These are phyloP conservation scores for Trichoderma sp. DNA, from an alignment of 2,329 filamentous ascomycete genomes.

Conservation along the genomic window DNA sequence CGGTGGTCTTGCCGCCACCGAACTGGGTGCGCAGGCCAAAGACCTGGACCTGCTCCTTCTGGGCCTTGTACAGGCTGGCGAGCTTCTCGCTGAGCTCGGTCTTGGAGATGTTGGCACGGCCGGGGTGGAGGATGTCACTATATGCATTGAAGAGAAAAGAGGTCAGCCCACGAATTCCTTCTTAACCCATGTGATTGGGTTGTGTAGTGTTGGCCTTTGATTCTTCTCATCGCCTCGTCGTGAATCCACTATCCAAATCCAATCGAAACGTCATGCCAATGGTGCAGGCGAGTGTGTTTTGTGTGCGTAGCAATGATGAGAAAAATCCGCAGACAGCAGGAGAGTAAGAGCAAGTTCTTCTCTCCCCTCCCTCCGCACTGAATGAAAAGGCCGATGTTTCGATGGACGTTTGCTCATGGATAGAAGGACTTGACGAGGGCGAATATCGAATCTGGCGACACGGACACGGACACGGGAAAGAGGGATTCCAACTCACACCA, in stretches of 20 bases:
- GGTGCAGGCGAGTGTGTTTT: not conserved
- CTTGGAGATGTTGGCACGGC: slow-evolving; percentile 98
- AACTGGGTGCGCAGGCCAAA: slow-evolving; percentile 99
- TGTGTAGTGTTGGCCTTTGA: not conserved
- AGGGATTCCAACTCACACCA: slow-evolving; percentile 73
- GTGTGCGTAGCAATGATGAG: not conserved
- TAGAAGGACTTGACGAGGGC: not conserved
- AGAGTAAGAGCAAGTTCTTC: not conserved
- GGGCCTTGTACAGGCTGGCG: slow-evolving; percentile 93
- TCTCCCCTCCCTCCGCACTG: not conserved
- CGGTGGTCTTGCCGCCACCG: slow-evolving; percentile 99
- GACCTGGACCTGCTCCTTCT: slow-evolving; percentile 95
- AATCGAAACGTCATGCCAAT: slow-evolving; percentile 3
- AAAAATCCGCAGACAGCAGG: not conserved
- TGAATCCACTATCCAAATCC: not conserved
- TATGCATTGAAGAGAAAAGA: slow-evolving; percentile 39
- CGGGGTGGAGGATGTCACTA: slow-evolving; percentile 99
- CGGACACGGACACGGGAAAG: not conserved
- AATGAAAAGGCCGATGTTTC: not conserved
- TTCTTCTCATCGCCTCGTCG: not conserved
- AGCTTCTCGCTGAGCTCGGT: slow-evolving; percentile 97
- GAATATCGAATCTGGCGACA: slow-evolving; percentile 7
- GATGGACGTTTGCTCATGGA: slow-evolving; percentile 2
- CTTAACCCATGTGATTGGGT: not conserved
- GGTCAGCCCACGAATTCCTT: slow-evolving; percentile 3